Evolutionary conservation across 2,329 filamentous ascomycete genomes (phyloP), one percentile per base, ranked within the genome.

Genomic region (Curvularia verruculosa): DNA sequence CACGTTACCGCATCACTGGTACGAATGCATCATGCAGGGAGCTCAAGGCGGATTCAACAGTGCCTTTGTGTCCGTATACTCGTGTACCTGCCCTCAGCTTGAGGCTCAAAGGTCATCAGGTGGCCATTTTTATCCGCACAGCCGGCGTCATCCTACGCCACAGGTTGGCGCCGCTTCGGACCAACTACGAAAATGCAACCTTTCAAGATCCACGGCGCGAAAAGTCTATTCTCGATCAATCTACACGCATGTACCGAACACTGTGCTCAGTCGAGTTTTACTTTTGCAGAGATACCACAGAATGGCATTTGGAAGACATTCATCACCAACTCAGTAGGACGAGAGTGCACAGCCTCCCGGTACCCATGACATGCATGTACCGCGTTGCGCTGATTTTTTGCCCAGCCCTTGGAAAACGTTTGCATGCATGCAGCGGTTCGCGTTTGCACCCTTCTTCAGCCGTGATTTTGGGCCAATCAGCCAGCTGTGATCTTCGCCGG

Each of bases 401-500:
- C 60, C 53, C 49, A 58, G 64, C 58, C 53, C 36, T 68, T 52
- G 59, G 52, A 57, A 58, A 60, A 54, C 56, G 51, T 51, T 56
- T 54, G 45, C 46, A 49, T 47, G 46, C 24, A 41, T 56, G 50
- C 52, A 60, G 52, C 57, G 54, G 55, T 63, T 63, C 58, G 59
- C 54, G 60, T 54, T 59, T 54, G 53, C 56, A 41, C 31, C 56
- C 48, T 52, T 51, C 48, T 52, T 51, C 60, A 51, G 53, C 54
- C 59, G 56, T 60, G 46, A 23, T 34, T 34, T 49, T 34, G 54
- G 46, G 28, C 68, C 68, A 71, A 69, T 68, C 62, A 63, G 46
- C 9, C 21, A 45, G 45, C 40, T 48, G 50, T 48, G 31, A 53
- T 59, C 54, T 54, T 51, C 61, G 60, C 65, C 65, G 53, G 56